Evolutionary conservation across 768 basidiomycete genomes (phyloP).

Genomic region (Hemileccinum impolitum): DNA sequence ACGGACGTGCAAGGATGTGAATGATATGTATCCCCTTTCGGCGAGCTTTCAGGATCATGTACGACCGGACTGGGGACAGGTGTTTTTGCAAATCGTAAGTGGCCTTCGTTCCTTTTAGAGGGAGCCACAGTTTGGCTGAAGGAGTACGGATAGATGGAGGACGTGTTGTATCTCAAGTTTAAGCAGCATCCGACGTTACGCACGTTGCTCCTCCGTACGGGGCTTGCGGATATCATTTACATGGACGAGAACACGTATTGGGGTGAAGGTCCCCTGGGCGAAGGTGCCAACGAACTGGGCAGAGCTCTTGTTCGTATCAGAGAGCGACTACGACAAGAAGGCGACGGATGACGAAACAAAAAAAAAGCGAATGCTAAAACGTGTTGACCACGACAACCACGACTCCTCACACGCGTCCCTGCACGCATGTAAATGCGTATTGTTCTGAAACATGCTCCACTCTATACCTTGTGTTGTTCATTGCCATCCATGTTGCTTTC

Average conservation of each 20-base stretch:
- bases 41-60: conserved; percentile 35
- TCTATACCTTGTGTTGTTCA: conserved; percentile 1
- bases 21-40: conserved; percentile 38
- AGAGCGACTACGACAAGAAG: conserved; percentile 39
- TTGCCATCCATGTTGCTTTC: background rate
- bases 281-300: conserved; percentile 64
- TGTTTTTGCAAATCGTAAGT: conserved; percentile 51
- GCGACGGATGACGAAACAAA: conserved; percentile 10
- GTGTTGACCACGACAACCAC: background rate
- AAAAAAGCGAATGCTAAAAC: background rate
- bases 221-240: conserved; percentile 48
- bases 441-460: background rate
- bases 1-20: conserved; percentile 38
- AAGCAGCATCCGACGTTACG: conserved; percentile 60
- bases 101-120: background rate
- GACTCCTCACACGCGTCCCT: too few relatives aligned
- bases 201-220: conserved; percentile 45
- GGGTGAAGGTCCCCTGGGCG: conserved; percentile 53
- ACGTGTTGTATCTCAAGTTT: conserved; percentile 66
- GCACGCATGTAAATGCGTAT: background rate
- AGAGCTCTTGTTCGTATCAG: conserved; percentile 55
- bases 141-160: conserved; percentile 51
- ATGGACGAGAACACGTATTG: conserved; percentile 61
- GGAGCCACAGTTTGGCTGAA: background rate
- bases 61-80: conserved; percentile 54